Base-by-base conservation (phyloP, 768 basidiomycete species). In the Rhizopogon rudus region DNA sequence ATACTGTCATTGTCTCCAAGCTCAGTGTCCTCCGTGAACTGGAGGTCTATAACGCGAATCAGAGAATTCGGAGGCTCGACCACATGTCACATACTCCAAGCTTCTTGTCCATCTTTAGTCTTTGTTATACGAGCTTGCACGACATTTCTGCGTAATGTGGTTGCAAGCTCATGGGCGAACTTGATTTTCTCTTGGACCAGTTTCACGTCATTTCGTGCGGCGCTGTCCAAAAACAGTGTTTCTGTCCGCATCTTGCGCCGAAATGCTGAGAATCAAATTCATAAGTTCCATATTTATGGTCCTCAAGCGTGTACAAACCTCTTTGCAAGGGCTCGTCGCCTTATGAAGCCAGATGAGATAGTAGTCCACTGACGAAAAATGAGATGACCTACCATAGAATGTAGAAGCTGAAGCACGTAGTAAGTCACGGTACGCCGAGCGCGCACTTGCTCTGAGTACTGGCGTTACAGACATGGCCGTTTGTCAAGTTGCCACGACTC, bases 1-100 rank as follows among this genome's bases (percentile, higher is more conserved):
- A 96, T 82, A 2, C 84, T 77, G 1, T 86, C 81, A 63, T 98
- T 97, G 53, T 86, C 83, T 5, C 93, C 95, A 7, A 96, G 74
- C 63, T 97, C 95, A 0, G 92, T 95, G 52, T 94, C 79, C 42
- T 83, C 72, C 3, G 86, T 93, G 44, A 96, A 75, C 40, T 81
- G 80, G 31, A 97, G 67, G 55, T 78, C 92, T 93, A 61, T 5
- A n/a, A 42, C 20, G 20, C n/a, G 37, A 35, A 35, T 59, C 40
- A 44, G 43, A 12, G 9, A 12, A 28, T 29, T 10, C 37, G 20
- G 28, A 37, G 7, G 7, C 3, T 28, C 16, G 6, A 31, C 41
- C 9, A 50, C 33, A 41, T 6, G 17, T 16, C 17, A 65, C 81
- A 58, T 66, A 88, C 87, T 81, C 80, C 84, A 90, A 31, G 79